A percentile compares a stretch with the other conserved stretches of the same genome.
phyloP scores from a whole-genome alignment of 225 moss, liverwort and hornwort species.

The Physcomitrium patens region DNA sequence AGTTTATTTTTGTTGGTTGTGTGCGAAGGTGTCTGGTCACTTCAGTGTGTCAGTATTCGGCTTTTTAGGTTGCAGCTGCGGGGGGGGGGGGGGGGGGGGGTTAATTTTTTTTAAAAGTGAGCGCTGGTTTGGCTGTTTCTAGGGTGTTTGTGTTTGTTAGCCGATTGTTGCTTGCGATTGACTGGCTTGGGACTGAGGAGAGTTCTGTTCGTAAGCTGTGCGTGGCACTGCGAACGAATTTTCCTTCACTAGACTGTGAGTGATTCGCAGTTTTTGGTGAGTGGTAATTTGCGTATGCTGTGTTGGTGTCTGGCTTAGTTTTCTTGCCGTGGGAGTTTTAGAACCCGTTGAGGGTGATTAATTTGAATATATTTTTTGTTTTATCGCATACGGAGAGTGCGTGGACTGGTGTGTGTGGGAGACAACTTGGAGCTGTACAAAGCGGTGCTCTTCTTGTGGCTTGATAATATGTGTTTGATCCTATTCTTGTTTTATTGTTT shows the following conservation, averaged over 20 bases:
- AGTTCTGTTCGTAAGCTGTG: neutral
- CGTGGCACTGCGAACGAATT: neutral
- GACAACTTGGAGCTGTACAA: neutral
- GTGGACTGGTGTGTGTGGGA: neutral
- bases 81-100: too few species aligned
- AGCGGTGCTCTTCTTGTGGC: neutral
- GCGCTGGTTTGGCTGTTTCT: neutral
- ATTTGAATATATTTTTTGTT: neutral
- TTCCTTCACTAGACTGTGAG: neutral
- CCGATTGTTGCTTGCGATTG: neutral
- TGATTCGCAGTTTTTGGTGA: neutral
- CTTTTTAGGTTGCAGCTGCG: neutral
- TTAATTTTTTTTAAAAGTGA: too few species aligned
- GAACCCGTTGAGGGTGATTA: neutral
- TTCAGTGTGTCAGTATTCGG: too few species aligned
- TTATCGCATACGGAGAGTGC: neutral
- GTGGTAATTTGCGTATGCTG: constrained; percentile 4
- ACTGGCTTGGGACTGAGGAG: neutral
- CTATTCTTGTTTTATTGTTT: neutral
- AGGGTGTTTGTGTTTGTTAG: neutral
- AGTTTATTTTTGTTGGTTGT: too few species aligned
- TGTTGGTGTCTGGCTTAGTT: neutral
- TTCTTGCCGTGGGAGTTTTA: neutral
- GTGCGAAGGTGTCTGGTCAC: neutral
- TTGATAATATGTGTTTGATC: neutral